Base-by-base conservation (phyloP, 345 rosid species). In the Sisymbrium altissimum region DNA sequence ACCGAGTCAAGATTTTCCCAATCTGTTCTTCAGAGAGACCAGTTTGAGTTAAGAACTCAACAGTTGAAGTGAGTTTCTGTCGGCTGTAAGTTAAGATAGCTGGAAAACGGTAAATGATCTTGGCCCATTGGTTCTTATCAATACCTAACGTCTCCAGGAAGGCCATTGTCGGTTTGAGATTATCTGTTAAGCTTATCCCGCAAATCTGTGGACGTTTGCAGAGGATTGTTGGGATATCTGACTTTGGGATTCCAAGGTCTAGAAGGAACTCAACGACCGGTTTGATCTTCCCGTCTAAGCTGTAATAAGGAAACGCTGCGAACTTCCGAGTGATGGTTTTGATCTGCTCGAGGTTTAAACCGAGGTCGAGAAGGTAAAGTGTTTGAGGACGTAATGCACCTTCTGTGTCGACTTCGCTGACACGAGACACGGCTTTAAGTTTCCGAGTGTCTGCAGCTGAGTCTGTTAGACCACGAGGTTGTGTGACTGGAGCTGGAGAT, bases 241-340 rank as follows among this genome's bases (percentile, higher is more conserved):
- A 83, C 58, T 87, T 90, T 5, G 92, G 80, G 9, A 93, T 74
- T 7, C 98, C 98, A 11, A 90, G 93, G 77, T 84, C 82, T 43
- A 93, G 81, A 64, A 93, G 92, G 68, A 93, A 93, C 56, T 93
- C 91, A 1, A 93, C 92, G n/a, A 84, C 76, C 0, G 97, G 98
- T 82, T 85, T 93, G 80, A 93, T 87, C 73, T 93, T 90, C 4
- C 92, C 86, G 27, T 90, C 97, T 45, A 93, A 79, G 73, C 90
- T 93, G 83, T 89, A 89, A 72, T 89, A 85, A 36, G 96, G 89
- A 76, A 93, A 93, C 17, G 96, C 84, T 12, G 98, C 89, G 64
- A 89, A 93, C 68, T 79, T 85, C 13, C 83, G 82, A 0, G 96
- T 86, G 39, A 90, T 93, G 18, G 81, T 81, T 78, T 90, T 90